phyloP scores from a whole-genome alignment of 2,329 filamentous ascomycete species.

The Alternaria ethzedia region DNA sequence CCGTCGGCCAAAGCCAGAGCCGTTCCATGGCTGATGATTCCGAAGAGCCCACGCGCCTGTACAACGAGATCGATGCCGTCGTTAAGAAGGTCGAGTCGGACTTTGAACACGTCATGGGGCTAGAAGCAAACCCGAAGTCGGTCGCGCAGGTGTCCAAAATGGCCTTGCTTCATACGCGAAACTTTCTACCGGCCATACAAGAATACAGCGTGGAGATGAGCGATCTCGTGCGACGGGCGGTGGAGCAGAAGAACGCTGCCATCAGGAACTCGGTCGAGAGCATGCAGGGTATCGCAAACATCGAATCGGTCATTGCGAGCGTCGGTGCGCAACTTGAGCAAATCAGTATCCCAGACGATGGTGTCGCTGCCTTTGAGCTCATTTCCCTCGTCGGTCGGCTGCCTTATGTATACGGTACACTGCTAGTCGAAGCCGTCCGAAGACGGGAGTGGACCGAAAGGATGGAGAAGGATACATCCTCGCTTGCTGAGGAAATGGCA shows the following conservation, averaged over 20 bases:
- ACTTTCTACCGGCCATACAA: slow-evolving; percentile 66
- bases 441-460: slow-evolving; percentile 91
- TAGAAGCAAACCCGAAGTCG: slow-evolving; percentile 70
- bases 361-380: slow-evolving; percentile 79
- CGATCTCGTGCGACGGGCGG: slow-evolving; percentile 58
- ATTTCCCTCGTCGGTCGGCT: slow-evolving; percentile 81
- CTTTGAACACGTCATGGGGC: slow-evolving; percentile 75
- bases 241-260: slow-evolving; percentile 71
- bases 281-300: slow-evolving; percentile 81
- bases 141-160: slow-evolving; percentile 68
- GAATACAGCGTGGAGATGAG: slow-evolving; percentile 65
- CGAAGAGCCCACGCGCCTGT: slow-evolving; percentile 70
- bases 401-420: slow-evolving; percentile 87
- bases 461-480: slow-evolving; percentile 84
- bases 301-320: slow-evolving; percentile 76
- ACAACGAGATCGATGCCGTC: slow-evolving; percentile 85
- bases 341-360: slow-evolving; percentile 75
- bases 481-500: slow-evolving; percentile 90
- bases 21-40: slow-evolving; percentile 64
- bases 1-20: slow-evolving; percentile 54
- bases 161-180: slow-evolving; percentile 67
- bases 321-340: slow-evolving; percentile 75
- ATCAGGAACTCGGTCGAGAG: slow-evolving; percentile 71
- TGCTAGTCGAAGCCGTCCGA: slow-evolving; percentile 83
- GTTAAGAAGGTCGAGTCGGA: slow-evolving; percentile 87